Evolutionary conservation across 768 basidiomycete genomes (phyloP), one percentile per base, ranked within the genome.

Genomic region (Mycena kentingensis): DNA sequence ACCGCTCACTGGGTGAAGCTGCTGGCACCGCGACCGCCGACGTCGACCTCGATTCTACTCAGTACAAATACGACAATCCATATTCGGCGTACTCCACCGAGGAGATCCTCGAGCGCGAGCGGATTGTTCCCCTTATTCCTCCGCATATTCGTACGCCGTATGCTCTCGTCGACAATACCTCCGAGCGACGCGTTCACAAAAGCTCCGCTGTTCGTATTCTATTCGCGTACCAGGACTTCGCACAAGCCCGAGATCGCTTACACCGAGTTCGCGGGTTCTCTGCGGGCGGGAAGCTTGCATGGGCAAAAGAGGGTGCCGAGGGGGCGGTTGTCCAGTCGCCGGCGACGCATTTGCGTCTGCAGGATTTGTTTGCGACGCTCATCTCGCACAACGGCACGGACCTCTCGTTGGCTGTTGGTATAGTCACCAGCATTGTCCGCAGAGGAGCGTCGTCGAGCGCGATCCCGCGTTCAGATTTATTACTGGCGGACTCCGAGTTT

Each of bases 1-100:
- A 59, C 16, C 37, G 57, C 12, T 59, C 57, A 3, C 16, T 52
- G 24, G 24, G 18, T 2, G 39, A 55, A 22, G 32, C 21, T 5
- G 8, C 24, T 19, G 12, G 21, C 3, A 26, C 48, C 3, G 41
- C 32, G 7, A 31, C 13, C 11, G 38, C 22, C 5, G 49, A 31
- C 29, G 25, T 34, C 22, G 46, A 48, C 46, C 16, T 35, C 24
- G 13, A n/a, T 15, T 11, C 21, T 22, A 13, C 18, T 4, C 19
- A 12, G 7, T 42, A 21, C 21, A 24, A 16, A 24, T 36, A 28
- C 21, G 25, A 18, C 15, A 25, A 3, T 6, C 44, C 0, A 32
- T 53, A 13, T n/a, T 46, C 4, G 8, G 25, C 4, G 6, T n/a
- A 7, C 7, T 25, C 41, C 22, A 42, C 41, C 24, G 22, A 8